Evolutionary conservation across 1,284 basidiomycete genomes (phyloP).

Genomic region (Cryptococcus sp.): DNA sequence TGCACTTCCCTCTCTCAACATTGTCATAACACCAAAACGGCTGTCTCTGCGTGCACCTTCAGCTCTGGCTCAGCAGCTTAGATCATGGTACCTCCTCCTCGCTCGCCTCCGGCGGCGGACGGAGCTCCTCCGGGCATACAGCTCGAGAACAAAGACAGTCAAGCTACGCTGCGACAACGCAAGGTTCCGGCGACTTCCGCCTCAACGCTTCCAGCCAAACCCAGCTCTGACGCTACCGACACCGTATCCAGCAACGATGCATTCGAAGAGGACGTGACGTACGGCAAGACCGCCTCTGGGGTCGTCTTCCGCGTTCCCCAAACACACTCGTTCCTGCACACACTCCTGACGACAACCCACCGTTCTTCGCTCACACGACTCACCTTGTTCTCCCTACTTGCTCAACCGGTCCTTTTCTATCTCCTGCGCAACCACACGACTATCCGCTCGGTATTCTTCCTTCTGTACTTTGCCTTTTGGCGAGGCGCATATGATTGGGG

Average conservation of each 20-base stretch:
- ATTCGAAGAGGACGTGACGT: conserved; percentile 63
- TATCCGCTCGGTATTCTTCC: conserved; percentile 49
- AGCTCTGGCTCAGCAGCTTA: not conserved
- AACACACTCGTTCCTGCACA: conserved; percentile 91
- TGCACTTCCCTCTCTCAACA: not conserved
- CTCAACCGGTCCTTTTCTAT: conserved; percentile 78
- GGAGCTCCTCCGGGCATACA: not conserved
- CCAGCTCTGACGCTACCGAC: not conserved
- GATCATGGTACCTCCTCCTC: conserved; percentile 3
- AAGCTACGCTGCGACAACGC: conserved; percentile 21
- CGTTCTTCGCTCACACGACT: conserved; percentile 91
- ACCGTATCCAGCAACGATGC: conserved; percentile 6
- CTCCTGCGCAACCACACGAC: conserved; percentile 62
- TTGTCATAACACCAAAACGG: too few species aligned
- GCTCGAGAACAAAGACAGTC: not conserved
- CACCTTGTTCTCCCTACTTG: conserved; percentile 74
- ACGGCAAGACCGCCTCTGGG: conserved; percentile 82
- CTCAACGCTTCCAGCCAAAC: not conserved
- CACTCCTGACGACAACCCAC: conserved; percentile 82
- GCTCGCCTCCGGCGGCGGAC: conserved; percentile 1
- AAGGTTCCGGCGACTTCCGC: conserved; percentile 14
- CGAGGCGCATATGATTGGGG: conserved; percentile 88
- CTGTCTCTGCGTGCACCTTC: too few species aligned
- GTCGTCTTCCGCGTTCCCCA: conserved; percentile 91
- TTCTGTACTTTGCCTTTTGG: conserved; percentile 80